Evolutionary conservation across 2,329 filamentous ascomycete species (phyloP), one percentile per base, ranked within the genome.

Genomic region (Trichoderma lentiforme): DNA sequence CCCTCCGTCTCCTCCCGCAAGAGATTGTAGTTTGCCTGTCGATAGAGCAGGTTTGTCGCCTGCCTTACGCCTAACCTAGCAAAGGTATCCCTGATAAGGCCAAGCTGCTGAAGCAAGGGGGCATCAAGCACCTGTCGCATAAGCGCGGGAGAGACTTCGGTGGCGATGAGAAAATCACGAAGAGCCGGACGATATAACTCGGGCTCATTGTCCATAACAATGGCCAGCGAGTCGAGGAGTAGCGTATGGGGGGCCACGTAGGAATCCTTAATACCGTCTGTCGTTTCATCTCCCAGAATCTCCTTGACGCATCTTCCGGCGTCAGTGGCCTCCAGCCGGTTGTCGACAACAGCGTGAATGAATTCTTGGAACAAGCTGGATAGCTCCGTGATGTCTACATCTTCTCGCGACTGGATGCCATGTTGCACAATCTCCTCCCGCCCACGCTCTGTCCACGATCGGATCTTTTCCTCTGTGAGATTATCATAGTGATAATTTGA

Each of bases 1-100:
- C 97, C 96, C 82, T 99, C 96, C 0, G 94, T 94, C 82, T 99
- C 96, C 83, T 99, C 96, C 58, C 96, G 91, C 24, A 99, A 85
- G 8, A 99, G 84, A 78, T 99, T 99, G 85, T 97, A 98, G 81
- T 97, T 98, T 15, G 95, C 94, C 82, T 98, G 96, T 73, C 95
- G 92, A 81, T 99, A 99, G 0, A 99, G 87, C 5, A 96, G 86
- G 77, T 98, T 97, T 8, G 96, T 99, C 63, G 95, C 93, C 78
- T 97, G 94, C 70, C 95, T 91, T 75, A 97, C 94, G 18, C 92
- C 92, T 79, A 96, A 90, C 75, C 91, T 91, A 71, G 88, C 86
- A 80, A 98, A 99, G 6, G 91, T 95, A n/a, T 92, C 90, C 64
- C 94, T 89, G 63, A 97, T 93, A 57, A 99, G 85, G 11, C 92